These are phyloP conservation scores for Rhodotorula sphaerocarpa DNA, from an alignment of 768 basidiomycete genomes.

Conservation along the genomic window DNA sequence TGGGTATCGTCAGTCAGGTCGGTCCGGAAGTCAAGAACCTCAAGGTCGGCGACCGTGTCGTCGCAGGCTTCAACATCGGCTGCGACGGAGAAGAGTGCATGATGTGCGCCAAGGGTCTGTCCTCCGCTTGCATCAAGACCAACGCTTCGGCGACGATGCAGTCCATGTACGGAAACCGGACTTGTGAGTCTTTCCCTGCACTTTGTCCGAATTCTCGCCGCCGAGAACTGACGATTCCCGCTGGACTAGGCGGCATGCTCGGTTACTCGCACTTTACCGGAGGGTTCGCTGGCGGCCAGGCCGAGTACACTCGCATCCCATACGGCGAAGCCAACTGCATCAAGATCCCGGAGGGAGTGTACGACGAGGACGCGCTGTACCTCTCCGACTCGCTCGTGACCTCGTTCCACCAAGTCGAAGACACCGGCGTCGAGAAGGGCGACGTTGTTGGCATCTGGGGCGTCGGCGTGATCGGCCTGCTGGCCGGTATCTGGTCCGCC, in stretches of 20 bases:
- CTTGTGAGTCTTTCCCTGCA: conserved; percentile 45
- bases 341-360: conserved; percentile 57
- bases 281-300: conserved; percentile 56
- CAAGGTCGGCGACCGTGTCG: conserved; percentile 14
- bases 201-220: too few species aligned
- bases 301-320: conserved; percentile 66
- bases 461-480: conserved; percentile 42
- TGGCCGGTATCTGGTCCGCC: conserved; percentile 55
- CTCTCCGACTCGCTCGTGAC: conserved; percentile 48
- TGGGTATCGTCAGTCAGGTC: conserved; percentile 60
- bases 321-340: conserved; percentile 64
- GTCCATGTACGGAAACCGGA: conserved; percentile 54
- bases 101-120: conserved; percentile 65
- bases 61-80: conserved; percentile 32
- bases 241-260: conserved; percentile 22
- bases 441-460: conserved; percentile 47
- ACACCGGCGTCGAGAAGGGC: conserved; percentile 64
- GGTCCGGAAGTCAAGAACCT: conserved; percentile 52
- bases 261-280: conserved; percentile 42
- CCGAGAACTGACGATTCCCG: too few species aligned
- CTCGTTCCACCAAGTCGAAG: conserved; percentile 64
- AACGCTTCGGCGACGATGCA: conserved; percentile 58
- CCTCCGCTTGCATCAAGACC: conserved; percentile 57
- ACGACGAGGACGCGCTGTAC: conserved; percentile 53
- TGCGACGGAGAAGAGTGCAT: conserved; percentile 41